Base-by-base conservation (phyloP, 1,139 yeast genomes). In the Geotrichum histeridarum region DNA sequence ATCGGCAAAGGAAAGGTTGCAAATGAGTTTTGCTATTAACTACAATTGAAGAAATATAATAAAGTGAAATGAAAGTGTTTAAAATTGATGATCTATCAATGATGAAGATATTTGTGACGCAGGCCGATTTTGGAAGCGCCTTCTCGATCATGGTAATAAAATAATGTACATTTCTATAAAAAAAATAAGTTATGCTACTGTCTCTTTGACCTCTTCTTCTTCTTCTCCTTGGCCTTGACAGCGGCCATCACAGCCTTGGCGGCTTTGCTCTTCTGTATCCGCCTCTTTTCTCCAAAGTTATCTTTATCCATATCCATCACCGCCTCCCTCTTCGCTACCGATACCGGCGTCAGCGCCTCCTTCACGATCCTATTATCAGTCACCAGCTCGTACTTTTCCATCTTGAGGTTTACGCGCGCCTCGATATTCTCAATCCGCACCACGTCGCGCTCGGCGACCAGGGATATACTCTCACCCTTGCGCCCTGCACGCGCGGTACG, bases 401-500 rank as follows among this genome's bases (percentile, higher is more conserved):
- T 83, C 67, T 89, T 86, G 59, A 80, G 78, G 51, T 83, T 84
- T 35, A 89, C 86, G 61, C 97, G 79, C 55, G 81, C 87, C 69
- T 93, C 99, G 54, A 93, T 93, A 8, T 93, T 84, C 61, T 87
- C 80, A 9, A 93, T 79, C 64, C 98, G 78, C 31, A 77, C 79
- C 15, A 93, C 84, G 65, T 93, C 99, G 57, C 85, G 82, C 64
- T 91, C 96, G 0, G 95, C 81, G 5, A 93, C 85, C 57, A 93
- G 77, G 12, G 94, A 81, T 2, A 85, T 69, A 17, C 84, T 75
- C 60, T 78, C 83, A 67, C 93, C 93, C 54, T 75, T 74, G 64
- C 95, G 78, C 5, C 98, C 98, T 3, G 99, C 99, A 78, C 99
- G 86, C n/a, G 99, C 99, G 17, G 99, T 93, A 82, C 99, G 89